phyloP scores from a whole-genome alignment of 352 stramenopile species.

The Pythium insidiosum region DNA sequence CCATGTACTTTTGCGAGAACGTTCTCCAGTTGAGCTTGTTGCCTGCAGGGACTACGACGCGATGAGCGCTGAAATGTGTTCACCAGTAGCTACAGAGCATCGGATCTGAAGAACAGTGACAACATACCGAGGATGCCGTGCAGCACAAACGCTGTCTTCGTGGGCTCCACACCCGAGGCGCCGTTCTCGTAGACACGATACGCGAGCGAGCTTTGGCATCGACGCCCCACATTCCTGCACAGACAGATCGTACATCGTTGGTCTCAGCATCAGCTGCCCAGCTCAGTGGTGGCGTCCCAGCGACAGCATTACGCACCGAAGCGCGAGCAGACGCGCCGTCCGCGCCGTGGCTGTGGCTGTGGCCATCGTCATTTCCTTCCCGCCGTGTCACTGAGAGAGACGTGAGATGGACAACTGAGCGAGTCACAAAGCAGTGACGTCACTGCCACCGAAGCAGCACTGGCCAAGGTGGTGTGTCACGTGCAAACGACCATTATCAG shows the following conservation, averaged over 20 bases:
- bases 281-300: background rate
- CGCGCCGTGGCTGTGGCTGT: too few species aligned
- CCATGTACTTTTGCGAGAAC: conserved; percentile 50
- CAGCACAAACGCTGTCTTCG: conserved; percentile 70
- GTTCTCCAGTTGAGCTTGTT: conserved; percentile 84
- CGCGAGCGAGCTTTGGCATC: conserved; percentile 41
- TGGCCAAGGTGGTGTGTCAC: too few species aligned
- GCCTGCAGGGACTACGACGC: conserved; percentile 20
- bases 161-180: conserved; percentile 19
- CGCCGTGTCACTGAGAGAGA: too few species aligned
- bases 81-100: background rate
- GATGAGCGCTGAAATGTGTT: too few species aligned
- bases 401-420: too few species aligned
- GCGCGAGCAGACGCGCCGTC: too few species aligned
- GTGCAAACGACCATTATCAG: too few species aligned
- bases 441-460: too few species aligned
- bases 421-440: too few species aligned
- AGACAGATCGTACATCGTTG: background rate
- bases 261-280: background rate
- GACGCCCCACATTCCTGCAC: background rate
- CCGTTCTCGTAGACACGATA: conserved; percentile 58
- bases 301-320: too few species aligned
- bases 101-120: background rate
- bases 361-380: too few species aligned
- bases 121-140: conserved; percentile 70